Conservation (phyloP, 2,329 filamentous ascomycete genomes). For the Clarireedia paspali region DNA sequence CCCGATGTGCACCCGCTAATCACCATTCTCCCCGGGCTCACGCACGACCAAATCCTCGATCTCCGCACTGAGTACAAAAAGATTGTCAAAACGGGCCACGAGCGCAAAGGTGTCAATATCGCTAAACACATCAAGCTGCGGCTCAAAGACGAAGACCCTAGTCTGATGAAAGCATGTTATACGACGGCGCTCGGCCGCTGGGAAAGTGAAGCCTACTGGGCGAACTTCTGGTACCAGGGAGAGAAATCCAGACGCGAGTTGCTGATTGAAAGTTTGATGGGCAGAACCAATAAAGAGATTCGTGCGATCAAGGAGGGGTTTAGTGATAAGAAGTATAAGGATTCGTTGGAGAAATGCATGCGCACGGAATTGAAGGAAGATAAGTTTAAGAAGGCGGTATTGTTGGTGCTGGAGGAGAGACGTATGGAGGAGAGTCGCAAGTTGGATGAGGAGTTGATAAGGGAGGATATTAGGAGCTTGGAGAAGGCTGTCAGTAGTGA, state of each 20-base stretch:
- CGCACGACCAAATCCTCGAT: constrained; percentile 80
- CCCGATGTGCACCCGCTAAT: constrained; percentile 67
- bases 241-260: constrained; percentile 79
- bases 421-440: constrained; percentile 63
- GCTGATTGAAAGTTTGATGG: constrained; percentile 89
- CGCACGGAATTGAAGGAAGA: constrained; percentile 87
- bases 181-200: constrained; percentile 81
- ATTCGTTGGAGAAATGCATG: constrained; percentile 79
- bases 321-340: constrained; percentile 82
- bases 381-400: constrained; percentile 85
- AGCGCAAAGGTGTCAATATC: constrained; percentile 72
- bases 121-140: constrained; percentile 75
- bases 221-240: constrained; percentile 94
- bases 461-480: constrained; percentile 66
- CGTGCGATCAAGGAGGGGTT: constrained; percentile 80
- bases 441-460: constrained; percentile 42
- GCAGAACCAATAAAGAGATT: constrained; percentile 81
- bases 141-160: constrained; percentile 64
- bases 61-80: constrained; percentile 87
- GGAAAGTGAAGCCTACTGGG: constrained; percentile 96
- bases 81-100: constrained; percentile 68
- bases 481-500: constrained; percentile 60
- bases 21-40: constrained; percentile 75
- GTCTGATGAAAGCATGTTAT: constrained; percentile 86
- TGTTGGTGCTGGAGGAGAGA: constrained; percentile 74